A percentile compares a stretch with the other conserved stretches of the same genome.
Conservation (phyloP, 345 rosid genomes). For the Draba incana region DNA sequence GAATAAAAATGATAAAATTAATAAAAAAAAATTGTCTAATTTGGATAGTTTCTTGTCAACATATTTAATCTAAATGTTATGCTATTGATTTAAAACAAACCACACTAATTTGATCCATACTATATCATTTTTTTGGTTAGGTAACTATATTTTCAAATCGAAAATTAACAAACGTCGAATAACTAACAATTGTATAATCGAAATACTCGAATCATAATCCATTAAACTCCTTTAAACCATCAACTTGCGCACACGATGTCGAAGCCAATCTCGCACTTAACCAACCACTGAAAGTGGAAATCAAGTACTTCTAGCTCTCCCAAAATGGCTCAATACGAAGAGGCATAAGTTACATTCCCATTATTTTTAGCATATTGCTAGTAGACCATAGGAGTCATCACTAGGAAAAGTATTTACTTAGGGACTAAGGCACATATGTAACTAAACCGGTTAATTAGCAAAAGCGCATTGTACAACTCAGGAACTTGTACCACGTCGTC, state of each 20-base stretch:
- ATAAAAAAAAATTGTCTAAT: too few relatives aligned
- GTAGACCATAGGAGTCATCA: background rate
- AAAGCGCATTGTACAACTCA: slow-evolving; percentile 17
- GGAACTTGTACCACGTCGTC: slow-evolving; percentile 7
- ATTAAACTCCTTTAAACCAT: background rate
- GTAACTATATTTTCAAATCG: too few relatives aligned
- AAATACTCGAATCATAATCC: background rate
- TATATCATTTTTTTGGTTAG: too few relatives aligned
- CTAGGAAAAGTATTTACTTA: background rate
- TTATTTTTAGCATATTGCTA: background rate
- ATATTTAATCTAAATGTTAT: too few relatives aligned
- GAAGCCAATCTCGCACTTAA: background rate
- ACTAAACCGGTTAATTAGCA: slow-evolving; percentile 4
- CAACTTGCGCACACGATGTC: background rate
- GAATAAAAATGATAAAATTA: too few relatives aligned
- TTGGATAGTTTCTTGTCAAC: too few relatives aligned
- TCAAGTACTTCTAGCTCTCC: background rate
- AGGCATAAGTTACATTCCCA: too few relatives aligned
- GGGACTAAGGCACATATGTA: background rate
- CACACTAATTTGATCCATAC: too few relatives aligned
- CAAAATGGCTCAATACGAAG: background rate
- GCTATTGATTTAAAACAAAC: too few relatives aligned
- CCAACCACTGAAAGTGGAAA: background rate
- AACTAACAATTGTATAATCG: too few relatives aligned
- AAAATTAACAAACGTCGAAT: too few relatives aligned